A percentile compares a stretch with the other conserved stretches of the same genome.
phyloP scores from a whole-genome alignment of 345 rosid species.

The Microcos paniculata region DNA sequence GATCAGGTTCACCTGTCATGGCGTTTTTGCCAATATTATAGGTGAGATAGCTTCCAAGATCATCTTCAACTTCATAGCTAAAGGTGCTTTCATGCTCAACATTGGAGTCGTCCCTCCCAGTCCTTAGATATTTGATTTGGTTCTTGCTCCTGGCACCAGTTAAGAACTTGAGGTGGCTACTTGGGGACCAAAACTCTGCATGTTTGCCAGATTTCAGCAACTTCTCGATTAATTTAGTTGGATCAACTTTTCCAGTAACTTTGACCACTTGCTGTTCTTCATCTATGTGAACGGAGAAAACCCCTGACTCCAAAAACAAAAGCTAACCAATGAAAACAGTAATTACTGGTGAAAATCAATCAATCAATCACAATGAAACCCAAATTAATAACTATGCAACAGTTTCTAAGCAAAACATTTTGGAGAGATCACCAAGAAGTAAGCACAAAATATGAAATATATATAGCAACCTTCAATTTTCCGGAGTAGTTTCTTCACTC shows the following conservation, averaged over 20 bases:
- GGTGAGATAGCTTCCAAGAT: constrained; percentile 13
- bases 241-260: constrained; percentile 57
- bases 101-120: constrained; percentile 10
- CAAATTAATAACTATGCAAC: neutral
- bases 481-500: constrained; percentile 63
- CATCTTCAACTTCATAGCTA: constrained; percentile 19
- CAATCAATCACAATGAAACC: neutral
- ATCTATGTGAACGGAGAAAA: constrained; percentile 57
- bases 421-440: no score
- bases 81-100: constrained; percentile 19
- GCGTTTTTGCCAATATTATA: constrained; percentile 7
- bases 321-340: neutral
- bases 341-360: neutral
- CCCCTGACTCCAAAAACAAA: constrained; percentile 42
- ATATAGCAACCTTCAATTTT: constrained; percentile 56
- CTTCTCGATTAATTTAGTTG: constrained; percentile 47
- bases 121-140: constrained; percentile 13
- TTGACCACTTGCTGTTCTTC: constrained; percentile 46
- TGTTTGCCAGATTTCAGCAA: constrained; percentile 54
- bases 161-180: constrained; percentile 1
- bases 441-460: neutral
- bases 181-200: constrained; percentile 52
- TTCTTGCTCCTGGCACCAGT: neutral
- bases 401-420: neutral
- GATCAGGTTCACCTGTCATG: neutral